Conservation (phyloP, 345 rosid species). For the Euclidium syriacum region DNA sequence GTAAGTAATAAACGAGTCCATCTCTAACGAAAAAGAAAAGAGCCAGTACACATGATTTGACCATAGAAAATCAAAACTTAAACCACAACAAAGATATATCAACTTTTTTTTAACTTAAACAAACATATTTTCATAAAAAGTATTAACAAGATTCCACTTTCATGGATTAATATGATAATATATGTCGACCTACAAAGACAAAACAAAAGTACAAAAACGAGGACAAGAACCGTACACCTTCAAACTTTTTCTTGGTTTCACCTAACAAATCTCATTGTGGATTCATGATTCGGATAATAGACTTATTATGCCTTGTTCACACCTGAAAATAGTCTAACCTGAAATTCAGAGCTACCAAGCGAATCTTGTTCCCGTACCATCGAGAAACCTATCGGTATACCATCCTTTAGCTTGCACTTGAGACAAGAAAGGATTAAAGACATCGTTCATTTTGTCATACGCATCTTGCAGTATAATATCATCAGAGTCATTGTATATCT, state of each 20-base stretch:
- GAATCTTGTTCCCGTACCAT: slow-evolving; percentile 79
- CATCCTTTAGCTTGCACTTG: slow-evolving; percentile 82
- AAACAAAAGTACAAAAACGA: slow-evolving; percentile 14
- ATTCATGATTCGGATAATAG: slow-evolving; percentile 15
- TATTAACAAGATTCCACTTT: slow-evolving; percentile 21
- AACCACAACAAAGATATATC: neutral
- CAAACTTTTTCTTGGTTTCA: slow-evolving; percentile 13
- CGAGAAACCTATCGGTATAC: slow-evolving; percentile 86
- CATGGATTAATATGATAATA: neutral
- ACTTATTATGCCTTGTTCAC: slow-evolving; percentile 8
- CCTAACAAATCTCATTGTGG: slow-evolving; percentile 16
- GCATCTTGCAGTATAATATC: slow-evolving; percentile 46
- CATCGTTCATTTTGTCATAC: slow-evolving; percentile 52
- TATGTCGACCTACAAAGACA: slow-evolving; percentile 2
- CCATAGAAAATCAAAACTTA: neutral
- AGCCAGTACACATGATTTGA: slow-evolving; percentile 25
- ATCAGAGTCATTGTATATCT: slow-evolving; percentile 30
- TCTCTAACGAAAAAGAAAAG: neutral
- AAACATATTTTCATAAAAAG: neutral
- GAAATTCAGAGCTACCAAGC: slow-evolving; percentile 37
- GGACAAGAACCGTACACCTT: slow-evolving; percentile 29
- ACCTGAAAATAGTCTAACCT: neutral
- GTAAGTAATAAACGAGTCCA: no score
- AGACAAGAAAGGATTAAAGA: slow-evolving; percentile 47
- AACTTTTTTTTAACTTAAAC: neutral